Evolutionary conservation across 345 rosid species (phyloP).

Genomic region (Ceriops zippeliana): DNA sequence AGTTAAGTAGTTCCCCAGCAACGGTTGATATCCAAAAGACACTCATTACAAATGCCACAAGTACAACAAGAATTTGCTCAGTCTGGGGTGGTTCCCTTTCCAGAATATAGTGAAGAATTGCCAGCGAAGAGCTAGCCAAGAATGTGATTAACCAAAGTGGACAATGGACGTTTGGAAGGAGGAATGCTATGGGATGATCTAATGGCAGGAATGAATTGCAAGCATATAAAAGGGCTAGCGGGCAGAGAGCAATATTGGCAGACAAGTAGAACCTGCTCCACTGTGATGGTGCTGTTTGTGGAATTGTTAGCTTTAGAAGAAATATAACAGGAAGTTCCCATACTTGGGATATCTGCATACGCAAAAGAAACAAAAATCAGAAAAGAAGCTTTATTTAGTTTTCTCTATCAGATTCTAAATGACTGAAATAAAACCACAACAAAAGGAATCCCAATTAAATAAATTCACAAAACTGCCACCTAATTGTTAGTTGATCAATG

Average conservation of each 20-base stretch:
- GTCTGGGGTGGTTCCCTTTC: slow-evolving; percentile 84
- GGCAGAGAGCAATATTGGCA: slow-evolving; percentile 79
- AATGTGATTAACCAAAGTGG: slow-evolving; percentile 82
- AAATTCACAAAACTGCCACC: background rate
- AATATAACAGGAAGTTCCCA: slow-evolving; percentile 75
- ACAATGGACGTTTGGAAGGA: slow-evolving; percentile 59
- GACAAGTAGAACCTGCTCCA: slow-evolving; percentile 77
- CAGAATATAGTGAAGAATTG: slow-evolving; percentile 63
- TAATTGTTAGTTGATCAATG: no score
- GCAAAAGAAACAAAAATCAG: slow-evolving; percentile 11
- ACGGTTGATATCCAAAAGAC: slow-evolving; percentile 95
- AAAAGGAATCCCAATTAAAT: background rate
- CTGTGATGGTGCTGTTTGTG: slow-evolving; percentile 65
- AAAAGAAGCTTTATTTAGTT: background rate
- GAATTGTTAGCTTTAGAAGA: slow-evolving; percentile 75
- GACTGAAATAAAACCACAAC: background rate
- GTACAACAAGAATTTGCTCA: slow-evolving; percentile 63
- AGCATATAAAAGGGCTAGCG: slow-evolving; percentile 67
- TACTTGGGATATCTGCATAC: slow-evolving; percentile 55
- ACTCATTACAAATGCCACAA: slow-evolving; percentile 75
- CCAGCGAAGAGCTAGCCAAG: slow-evolving; percentile 64
- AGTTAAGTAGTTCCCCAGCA: slow-evolving; percentile 89
- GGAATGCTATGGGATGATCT: slow-evolving; percentile 75
- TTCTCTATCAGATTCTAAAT: background rate
- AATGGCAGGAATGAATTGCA: slow-evolving; percentile 79